These are phyloP conservation scores for Myrmaecium sp. DNA, from an alignment of 2,329 filamentous ascomycete genomes.

Conservation along the genomic window DNA sequence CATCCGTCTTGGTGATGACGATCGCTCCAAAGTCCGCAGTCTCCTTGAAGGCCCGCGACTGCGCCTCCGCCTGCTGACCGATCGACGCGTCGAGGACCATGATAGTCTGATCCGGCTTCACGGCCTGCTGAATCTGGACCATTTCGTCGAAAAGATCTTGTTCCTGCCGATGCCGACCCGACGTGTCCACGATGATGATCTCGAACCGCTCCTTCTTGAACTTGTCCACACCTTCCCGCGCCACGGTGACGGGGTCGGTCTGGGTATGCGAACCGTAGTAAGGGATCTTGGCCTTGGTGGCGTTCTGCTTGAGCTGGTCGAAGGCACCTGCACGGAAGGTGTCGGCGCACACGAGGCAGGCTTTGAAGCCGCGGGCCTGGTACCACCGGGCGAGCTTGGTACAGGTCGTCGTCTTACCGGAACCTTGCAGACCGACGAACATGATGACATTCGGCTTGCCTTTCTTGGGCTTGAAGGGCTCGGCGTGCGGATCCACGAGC, in stretches of 20 bases:
- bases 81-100: constrained; percentile 96
- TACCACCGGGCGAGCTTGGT: constrained; percentile 95
- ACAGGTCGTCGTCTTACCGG: constrained; percentile 95
- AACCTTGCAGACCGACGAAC: constrained; percentile 96
- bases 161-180: constrained; percentile 86
- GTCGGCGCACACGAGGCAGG: constrained; percentile 90
- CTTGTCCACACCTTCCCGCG: constrained; percentile 89
- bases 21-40: constrained; percentile 95
- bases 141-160: constrained; percentile 93
- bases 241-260: constrained; percentile 86
- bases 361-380: constrained; percentile 79
- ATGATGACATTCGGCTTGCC: constrained; percentile 94
- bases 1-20: constrained; percentile 97
- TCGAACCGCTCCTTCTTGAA: constrained; percentile 99
- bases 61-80: constrained; percentile 85
- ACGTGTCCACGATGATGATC: constrained; percentile 96
- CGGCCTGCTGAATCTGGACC: constrained; percentile 85
- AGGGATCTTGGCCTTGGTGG: constrained; percentile 95
- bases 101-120: constrained; percentile 89
- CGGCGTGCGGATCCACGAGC: constrained; percentile 86
- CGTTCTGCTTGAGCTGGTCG: constrained; percentile 96
- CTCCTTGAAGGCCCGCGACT: constrained; percentile 93
- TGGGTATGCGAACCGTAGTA: constrained; percentile 96
- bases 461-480: constrained; percentile 94
- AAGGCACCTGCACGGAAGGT: constrained; percentile 98